Evolutionary conservation across 75 land plant genomes (phyloP).

Genomic region (Sequoiadendron giganteum): DNA sequence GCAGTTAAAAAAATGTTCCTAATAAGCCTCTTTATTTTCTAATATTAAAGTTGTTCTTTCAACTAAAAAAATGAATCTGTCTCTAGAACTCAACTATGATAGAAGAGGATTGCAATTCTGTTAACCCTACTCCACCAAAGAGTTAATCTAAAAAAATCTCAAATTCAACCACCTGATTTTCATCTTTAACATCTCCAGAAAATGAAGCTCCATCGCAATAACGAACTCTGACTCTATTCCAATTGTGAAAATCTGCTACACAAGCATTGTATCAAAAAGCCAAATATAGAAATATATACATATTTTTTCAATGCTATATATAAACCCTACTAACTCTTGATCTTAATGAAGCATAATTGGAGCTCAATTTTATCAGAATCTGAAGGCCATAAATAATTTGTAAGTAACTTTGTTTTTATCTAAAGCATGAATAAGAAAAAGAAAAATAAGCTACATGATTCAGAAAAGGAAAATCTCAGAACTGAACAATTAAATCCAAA

Average conservation of each 20-base stretch:
- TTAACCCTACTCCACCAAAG: not conserved
- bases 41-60: not conserved
- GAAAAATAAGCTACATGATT: not conserved
- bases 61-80: not conserved
- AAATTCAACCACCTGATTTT: slow-evolving; percentile 1
- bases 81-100: not conserved
- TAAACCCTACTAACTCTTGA: not conserved
- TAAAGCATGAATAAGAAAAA: not conserved
- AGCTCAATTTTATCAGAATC: not conserved
- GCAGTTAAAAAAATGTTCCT: not conserved
- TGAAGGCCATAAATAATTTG: not conserved
- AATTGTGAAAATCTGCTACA: slow-evolving; percentile 75
- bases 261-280: not conserved
- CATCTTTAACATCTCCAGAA: slow-evolving; percentile 49
- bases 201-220: slow-evolving; percentile 95
- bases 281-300: not conserved
- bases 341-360: not conserved
- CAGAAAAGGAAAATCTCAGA: not conserved
- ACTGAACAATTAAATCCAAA: not conserved
- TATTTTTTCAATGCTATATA: not conserved
- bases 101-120: not conserved
- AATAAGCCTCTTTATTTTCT: not conserved
- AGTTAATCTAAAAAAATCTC: not conserved
- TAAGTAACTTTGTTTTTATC: not conserved
- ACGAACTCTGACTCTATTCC: slow-evolving; percentile 87